Conservation (phyloP, 2,329 filamentous ascomycete genomes). For the Trichoderma sp. region DNA sequence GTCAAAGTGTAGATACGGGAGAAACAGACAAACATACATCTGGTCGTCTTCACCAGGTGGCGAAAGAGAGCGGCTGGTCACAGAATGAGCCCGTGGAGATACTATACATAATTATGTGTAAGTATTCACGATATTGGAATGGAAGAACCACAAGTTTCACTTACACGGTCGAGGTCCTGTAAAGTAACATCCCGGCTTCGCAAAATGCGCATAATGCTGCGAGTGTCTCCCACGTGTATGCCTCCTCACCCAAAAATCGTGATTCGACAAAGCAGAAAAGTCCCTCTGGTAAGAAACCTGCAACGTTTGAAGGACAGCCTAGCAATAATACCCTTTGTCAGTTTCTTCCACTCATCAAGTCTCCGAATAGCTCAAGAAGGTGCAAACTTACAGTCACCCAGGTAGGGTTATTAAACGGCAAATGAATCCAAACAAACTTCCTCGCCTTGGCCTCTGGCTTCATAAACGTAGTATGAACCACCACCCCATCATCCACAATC, state of each 20-base stretch:
- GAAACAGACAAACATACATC: slow-evolving; percentile 54
- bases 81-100: slow-evolving; percentile 43
- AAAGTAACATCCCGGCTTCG: slow-evolving; percentile 54
- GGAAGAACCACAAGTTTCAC: slow-evolving; percentile 16
- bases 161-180: slow-evolving; percentile 45
- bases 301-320: slow-evolving; percentile 52
- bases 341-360: background rate
- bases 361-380: background rate
- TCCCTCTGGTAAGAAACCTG: slow-evolving; percentile 45
- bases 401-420: slow-evolving; percentile 60
- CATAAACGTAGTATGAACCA: slow-evolving; percentile 37
- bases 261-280: slow-evolving; percentile 47
- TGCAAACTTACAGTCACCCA: slow-evolving; percentile 57
- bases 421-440: slow-evolving; percentile 62
- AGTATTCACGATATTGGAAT: background rate
- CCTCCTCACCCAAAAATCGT: slow-evolving; percentile 54
- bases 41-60: slow-evolving; percentile 36
- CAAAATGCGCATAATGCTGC: slow-evolving; percentile 55
- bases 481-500: slow-evolving; percentile 36
- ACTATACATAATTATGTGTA: slow-evolving; percentile 32
- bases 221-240: slow-evolving; percentile 54
- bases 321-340: background rate
- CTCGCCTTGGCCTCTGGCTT: slow-evolving; percentile 43
- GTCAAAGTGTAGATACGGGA: slow-evolving; percentile 68
- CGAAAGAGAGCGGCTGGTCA: slow-evolving; percentile 39